A percentile compares a stretch with the other conserved stretches of the same genome.
Conservation (phyloP, 169 alveolate species). For the Eimeria falciformis region DNA sequence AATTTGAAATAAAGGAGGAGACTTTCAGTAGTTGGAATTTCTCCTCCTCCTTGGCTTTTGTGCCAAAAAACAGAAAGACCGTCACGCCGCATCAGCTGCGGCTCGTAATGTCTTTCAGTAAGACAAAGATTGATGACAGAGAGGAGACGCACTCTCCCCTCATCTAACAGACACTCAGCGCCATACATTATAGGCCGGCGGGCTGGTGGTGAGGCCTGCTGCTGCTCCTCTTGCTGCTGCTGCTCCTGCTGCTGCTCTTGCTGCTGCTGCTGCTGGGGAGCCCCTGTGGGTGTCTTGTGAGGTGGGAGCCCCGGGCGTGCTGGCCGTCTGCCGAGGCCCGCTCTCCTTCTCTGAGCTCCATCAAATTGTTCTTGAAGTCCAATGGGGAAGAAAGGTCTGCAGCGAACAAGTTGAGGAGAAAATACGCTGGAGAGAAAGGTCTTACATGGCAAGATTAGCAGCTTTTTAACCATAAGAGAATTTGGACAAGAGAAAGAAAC, state of each 20-base stretch:
- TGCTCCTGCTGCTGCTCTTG: constrained; percentile 13
- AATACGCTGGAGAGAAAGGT: constrained; percentile 29
- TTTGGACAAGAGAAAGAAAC: constrained; percentile 21
- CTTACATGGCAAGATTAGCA: constrained; percentile 60
- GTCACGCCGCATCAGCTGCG: constrained; percentile 40
- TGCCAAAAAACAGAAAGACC: constrained; percentile 28
- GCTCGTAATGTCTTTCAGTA: constrained; percentile 47
- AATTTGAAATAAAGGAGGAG: constrained; percentile 11
- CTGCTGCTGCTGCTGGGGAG: constrained; percentile 19
- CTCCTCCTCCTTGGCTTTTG: constrained; percentile 63
- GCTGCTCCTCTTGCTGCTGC: not conserved
- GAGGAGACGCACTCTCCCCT: constrained; percentile 49
- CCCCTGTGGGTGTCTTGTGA: not conserved
- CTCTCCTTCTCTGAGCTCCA: constrained; percentile 44
- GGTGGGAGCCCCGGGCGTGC: not conserved
- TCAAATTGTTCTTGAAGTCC: constrained; percentile 56
- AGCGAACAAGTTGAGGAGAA: constrained; percentile 52
- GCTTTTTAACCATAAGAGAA: constrained; percentile 23
- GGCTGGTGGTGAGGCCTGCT: not conserved
- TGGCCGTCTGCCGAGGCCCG: not conserved
- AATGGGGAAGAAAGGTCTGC: constrained; percentile 50
- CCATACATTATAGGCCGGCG: constrained; percentile 20
- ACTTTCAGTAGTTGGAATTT: constrained; percentile 31
- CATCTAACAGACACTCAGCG: constrained; percentile 44
- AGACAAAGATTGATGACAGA: constrained; percentile 29